A percentile compares a stretch with the other conserved stretches of the same genome.
phyloP scores from a whole-genome alignment of 2,329 filamentous ascomycete species.

The Corinectria fuckeliana region DNA sequence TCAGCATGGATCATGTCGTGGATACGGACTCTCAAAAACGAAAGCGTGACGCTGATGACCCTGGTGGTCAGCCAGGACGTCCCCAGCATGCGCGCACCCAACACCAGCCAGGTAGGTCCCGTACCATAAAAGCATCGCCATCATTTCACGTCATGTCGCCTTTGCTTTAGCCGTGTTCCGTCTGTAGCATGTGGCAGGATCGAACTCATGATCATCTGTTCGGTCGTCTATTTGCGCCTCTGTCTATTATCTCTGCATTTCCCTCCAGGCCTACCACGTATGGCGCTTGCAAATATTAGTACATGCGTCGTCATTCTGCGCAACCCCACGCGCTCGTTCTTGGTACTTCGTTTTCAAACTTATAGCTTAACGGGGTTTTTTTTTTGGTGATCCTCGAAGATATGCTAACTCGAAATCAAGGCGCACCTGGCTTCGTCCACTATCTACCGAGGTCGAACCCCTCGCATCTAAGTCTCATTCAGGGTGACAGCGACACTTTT shows the following conservation, averaged over 20 bases:
- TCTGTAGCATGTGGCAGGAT: conserved; percentile 26
- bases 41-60: conserved; percentile 56
- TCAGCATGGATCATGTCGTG: conserved; percentile 51
- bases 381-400: conserved; percentile 12
- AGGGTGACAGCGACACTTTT: conserved; percentile 70
- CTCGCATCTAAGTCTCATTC: conserved; percentile 57
- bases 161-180: conserved; percentile 24
- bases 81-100: conserved; percentile 50
- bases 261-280: conserved; percentile 15
- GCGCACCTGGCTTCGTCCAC: conserved; percentile 52
- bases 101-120: conserved; percentile 53
- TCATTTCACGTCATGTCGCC: conserved; percentile 26
- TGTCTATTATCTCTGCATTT: conserved; percentile 11
- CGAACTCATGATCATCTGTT: neutral
- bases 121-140: conserved; percentile 25
- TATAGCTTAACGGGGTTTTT: no score
- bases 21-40: conserved; percentile 54
- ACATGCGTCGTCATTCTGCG: conserved; percentile 21
- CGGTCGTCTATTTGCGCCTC: conserved; percentile 10
- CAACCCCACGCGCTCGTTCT: conserved; percentile 28
- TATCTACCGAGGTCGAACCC: conserved; percentile 55
- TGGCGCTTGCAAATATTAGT: conserved; percentile 15
- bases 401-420: conserved; percentile 34
- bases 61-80: conserved; percentile 45
- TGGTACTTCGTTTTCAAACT: conserved; percentile 35